Evolutionary conservation across 495 filamentous ascomycete genomes (phyloP), one percentile per base, ranked within the genome.

Genomic region (Neurospora sp.): DNA sequence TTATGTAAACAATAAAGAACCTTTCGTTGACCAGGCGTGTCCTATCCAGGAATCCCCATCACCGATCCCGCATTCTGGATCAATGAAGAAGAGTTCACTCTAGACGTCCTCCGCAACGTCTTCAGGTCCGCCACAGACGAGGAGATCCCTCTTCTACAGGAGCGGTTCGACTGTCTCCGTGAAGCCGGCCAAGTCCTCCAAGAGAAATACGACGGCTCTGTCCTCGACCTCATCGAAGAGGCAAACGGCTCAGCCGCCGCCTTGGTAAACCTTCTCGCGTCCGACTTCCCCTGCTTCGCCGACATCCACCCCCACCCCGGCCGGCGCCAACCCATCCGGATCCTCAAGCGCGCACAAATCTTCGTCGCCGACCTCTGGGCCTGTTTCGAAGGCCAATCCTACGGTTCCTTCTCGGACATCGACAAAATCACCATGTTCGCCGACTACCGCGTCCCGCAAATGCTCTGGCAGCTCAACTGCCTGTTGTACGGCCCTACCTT

Each of bases 391-490:
- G 93, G 93, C 40, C 85, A 91, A 74, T 82, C 87, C 31, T 94
- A 90, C 75, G 96, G 96, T 16, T 82, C 86, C n/a, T 99, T 99
- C 78, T 77, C 90, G 38, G 96, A 99, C 77, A 97, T 99, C 71
- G 89, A 94, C 78, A 92, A 92, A 76, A 92, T 99, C 78, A 99
- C 96, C 74, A 98, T 98, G 92, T 99, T 98, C 83, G 94, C 96
- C 85, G 96, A 99, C 84, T 98, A 99, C 79, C 90, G 96, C 37
- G 90, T 99, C 41, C 96, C 96, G 6, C 96, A 98, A 84, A 97
- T 98, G 76, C 88, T 99, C 6, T 87, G 96, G 76, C 86, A 88
- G 35, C 85, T 99, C 37, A 92, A 93, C 42, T 96, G 93, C 74
- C 84, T 99, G 20, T 86, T 86, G 71, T 97, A 94, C 82, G 93